Evolutionary conservation across 768 basidiomycete genomes (phyloP).

Genomic region (Trametes meyenii): DNA sequence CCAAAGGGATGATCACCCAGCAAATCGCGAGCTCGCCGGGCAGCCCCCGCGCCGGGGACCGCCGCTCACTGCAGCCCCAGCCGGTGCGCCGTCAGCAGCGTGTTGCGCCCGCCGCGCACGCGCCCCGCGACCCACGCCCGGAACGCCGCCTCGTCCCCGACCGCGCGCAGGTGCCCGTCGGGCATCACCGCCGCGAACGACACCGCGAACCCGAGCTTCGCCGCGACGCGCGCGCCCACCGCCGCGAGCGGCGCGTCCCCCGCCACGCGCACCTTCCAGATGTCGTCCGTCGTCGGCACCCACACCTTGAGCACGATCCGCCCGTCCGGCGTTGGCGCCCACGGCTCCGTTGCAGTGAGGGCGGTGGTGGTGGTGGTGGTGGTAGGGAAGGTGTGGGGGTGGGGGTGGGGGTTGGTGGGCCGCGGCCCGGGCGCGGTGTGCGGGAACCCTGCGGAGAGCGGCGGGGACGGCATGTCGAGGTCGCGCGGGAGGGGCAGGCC

Average conservation of each 20-base stretch:
- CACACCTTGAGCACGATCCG: constrained; percentile 44
- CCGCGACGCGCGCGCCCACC: constrained; percentile 37
- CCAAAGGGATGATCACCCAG: no score
- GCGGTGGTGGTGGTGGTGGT: not conserved
- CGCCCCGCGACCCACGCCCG: constrained; percentile 38
- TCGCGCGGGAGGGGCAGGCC: constrained; percentile 8
- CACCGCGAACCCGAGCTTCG: constrained; percentile 42
- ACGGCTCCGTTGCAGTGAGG: constrained; percentile 15
- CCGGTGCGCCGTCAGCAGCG: constrained; percentile 39
- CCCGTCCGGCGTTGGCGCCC: constrained; percentile 37
- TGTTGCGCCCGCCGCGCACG: constrained; percentile 39
- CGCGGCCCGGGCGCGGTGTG: not conserved
- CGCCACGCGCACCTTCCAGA: constrained; percentile 43
- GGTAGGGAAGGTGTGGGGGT: no score
- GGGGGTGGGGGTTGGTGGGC: not conserved
- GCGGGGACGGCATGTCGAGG: constrained; percentile 13
- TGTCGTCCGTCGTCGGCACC: constrained; percentile 43
- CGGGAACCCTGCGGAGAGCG: not conserved
- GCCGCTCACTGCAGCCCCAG: constrained; percentile 15
- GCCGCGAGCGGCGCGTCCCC: constrained; percentile 33
- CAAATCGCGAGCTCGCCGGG: no score
- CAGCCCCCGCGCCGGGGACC: no score
- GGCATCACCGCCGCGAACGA: constrained; percentile 35
- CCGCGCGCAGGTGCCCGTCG: constrained; percentile 17
- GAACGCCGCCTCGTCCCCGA: constrained; percentile 38